phyloP scores from a whole-genome alignment of 2,329 filamentous ascomycete species.

The Fusarium sp. region DNA sequence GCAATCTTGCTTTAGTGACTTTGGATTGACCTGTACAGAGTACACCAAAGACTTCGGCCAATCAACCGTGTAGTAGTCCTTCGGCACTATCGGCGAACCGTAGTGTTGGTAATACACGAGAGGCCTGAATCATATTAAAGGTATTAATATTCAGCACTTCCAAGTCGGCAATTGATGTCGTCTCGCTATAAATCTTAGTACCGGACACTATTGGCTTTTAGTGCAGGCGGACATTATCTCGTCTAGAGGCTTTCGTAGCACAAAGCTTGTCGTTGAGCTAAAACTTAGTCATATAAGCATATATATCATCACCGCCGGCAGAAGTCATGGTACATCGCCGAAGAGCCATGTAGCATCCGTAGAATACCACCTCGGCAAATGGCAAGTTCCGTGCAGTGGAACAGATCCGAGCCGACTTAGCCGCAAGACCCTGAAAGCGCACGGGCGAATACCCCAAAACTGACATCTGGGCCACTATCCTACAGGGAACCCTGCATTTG shows the following conservation, averaged over 20 bases:
- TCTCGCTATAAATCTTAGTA: background rate
- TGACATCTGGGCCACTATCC: background rate
- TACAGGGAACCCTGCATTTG: background rate
- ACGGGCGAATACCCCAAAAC: background rate
- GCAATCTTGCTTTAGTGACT: too few relatives aligned
- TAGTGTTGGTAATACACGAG: background rate
- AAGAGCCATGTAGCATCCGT: background rate
- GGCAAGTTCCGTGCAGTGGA: background rate
- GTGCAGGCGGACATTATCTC: background rate
- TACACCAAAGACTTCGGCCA: background rate
- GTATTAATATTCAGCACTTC: background rate
- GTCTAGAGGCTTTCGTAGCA: background rate
- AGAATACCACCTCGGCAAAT: background rate
- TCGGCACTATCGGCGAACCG: background rate
- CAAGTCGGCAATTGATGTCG: background rate
- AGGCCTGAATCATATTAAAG: too few relatives aligned
- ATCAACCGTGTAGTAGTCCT: accelerated
- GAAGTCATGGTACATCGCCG: background rate
- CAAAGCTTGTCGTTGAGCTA: background rate
- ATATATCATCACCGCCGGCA: background rate
- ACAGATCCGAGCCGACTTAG: background rate
- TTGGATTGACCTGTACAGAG: too few relatives aligned
- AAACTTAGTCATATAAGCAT: background rate
- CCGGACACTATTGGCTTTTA: background rate
- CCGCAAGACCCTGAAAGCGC: background rate